Percentiles rank a stretch among this genome's conserved stretches.
phyloP scores from a whole-genome alignment of 495 filamentous ascomycete species.

The Aspergillus cristatus region DNA sequence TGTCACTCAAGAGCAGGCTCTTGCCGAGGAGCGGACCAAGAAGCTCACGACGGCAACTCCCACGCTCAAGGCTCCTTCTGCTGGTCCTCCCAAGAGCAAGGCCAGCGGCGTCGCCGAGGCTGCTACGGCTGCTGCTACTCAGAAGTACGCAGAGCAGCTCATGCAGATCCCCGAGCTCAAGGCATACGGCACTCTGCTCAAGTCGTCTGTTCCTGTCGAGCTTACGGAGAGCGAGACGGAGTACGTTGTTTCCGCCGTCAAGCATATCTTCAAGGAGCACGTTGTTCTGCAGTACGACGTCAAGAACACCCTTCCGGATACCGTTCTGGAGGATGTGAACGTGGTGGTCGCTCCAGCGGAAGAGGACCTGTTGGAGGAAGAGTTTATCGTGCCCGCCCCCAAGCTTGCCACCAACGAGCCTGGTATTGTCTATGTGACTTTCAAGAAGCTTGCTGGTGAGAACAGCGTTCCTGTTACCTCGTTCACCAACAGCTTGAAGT shows the following conservation, averaged over 20 bases:
- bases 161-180: slow-evolving; percentile 81
- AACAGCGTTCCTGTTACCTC: slow-evolving; percentile 58
- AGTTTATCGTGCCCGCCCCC: slow-evolving; percentile 85
- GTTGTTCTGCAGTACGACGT: slow-evolving; percentile 95
- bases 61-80: slow-evolving; percentile 86
- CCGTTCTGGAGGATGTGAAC: slow-evolving; percentile 82
- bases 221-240: slow-evolving; percentile 96
- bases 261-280: slow-evolving; percentile 96
- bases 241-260: slow-evolving; percentile 88
- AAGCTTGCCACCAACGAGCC: slow-evolving; percentile 73
- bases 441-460: slow-evolving; percentile 71
- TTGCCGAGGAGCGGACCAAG: slow-evolving; percentile 94
- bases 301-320: slow-evolving; percentile 92
- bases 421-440: slow-evolving; percentile 89
- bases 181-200: slow-evolving; percentile 79
- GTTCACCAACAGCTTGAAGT: slow-evolving; percentile 91
- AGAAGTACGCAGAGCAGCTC: slow-evolving; percentile 83
- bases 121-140: slow-evolving; percentile 64
- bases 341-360: slow-evolving; percentile 78
- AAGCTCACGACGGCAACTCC: slow-evolving; percentile 88
- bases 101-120: slow-evolving; percentile 62
- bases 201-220: slow-evolving; percentile 77
- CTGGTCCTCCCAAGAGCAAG: slow-evolving; percentile 68
- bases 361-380: slow-evolving; percentile 69
- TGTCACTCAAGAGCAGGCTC: slow-evolving; percentile 89